phyloP scores from a whole-genome alignment of 805 yeast species.

The Suhomyces canberraensis region DNA sequence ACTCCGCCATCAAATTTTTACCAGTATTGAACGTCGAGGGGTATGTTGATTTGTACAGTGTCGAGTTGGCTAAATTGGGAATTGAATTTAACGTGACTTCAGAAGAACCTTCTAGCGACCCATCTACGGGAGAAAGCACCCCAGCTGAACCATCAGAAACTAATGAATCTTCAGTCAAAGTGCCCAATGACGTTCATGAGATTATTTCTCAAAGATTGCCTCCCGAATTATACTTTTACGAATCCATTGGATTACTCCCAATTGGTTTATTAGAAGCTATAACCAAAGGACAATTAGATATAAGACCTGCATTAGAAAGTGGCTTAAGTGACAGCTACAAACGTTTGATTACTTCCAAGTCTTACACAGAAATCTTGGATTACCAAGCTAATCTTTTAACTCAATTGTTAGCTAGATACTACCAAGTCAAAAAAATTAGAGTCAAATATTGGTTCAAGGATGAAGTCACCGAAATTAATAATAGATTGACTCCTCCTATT shows the following conservation, averaged over 20 bases:
- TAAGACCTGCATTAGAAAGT: conserved; percentile 67
- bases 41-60: conserved; percentile 53
- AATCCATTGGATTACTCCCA: conserved; percentile 70
- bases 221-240: conserved; percentile 78
- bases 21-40: conserved; percentile 76
- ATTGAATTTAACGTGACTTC: conserved; percentile 16
- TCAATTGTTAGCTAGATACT: conserved; percentile 75
- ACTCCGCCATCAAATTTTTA: conserved; percentile 62
- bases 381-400: conserved; percentile 66
- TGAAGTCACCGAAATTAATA: conserved; percentile 42
- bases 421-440: conserved; percentile 66
- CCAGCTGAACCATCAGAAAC: conserved; percentile 7
- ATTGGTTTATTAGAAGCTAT: conserved; percentile 64
- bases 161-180: conserved; percentile 18
- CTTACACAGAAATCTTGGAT: conserved; percentile 51
- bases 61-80: conserved; percentile 39
- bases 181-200: conserved; percentile 80
- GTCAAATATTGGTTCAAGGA: conserved; percentile 55
- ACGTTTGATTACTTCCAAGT: conserved; percentile 45
- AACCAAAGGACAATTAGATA: conserved; percentile 57
- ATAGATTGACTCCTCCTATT: conserved; percentile 53
- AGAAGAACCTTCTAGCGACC: conserved; percentile 12
- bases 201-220: conserved; percentile 83
- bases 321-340: conserved; percentile 57
- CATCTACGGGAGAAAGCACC: conserved; percentile 2